Conservation (phyloP, 768 basidiomycete species). For the Kondoa subrosea region DNA sequence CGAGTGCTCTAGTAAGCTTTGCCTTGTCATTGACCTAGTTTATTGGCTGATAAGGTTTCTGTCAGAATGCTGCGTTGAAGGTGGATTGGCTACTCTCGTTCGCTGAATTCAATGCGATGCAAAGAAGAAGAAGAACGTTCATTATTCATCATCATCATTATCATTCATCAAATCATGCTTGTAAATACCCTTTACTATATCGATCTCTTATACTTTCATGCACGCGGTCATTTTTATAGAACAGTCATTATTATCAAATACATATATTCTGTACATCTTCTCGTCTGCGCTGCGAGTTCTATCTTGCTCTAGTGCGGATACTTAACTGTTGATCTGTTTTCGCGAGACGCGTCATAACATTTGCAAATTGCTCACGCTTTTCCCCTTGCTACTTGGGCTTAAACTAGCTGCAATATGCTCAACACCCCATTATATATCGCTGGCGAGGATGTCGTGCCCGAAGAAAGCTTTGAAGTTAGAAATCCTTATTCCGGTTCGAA, state of each 20-base stretch:
- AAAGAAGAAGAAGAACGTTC: not conserved
- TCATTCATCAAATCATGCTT: not conserved
- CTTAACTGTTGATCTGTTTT: no score
- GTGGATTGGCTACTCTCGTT: not conserved
- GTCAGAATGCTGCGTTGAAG: not conserved
- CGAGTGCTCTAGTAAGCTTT: not conserved
- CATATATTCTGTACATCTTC: no score
- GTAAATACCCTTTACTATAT: no score
- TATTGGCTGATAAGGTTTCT: not conserved
- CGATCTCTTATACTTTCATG: no score
- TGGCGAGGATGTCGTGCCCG: not conserved
- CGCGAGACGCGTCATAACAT: no score
- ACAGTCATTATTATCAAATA: no score
- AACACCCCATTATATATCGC: not conserved
- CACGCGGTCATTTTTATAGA: no score
- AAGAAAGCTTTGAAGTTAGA: not conserved
- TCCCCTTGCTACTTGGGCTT: not conserved
- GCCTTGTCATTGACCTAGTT: not conserved
- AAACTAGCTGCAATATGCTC: not conserved
- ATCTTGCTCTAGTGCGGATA: no score
- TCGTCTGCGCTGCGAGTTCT: no score
- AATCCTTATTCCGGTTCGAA: no score
- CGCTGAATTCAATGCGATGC: not conserved
- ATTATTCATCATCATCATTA: not conserved
- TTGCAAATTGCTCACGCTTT: not conserved